These are phyloP conservation scores for Aspergillus sclerotiicarbonarius DNA, from an alignment of 495 filamentous ascomycete species.

Conservation along the genomic window DNA sequence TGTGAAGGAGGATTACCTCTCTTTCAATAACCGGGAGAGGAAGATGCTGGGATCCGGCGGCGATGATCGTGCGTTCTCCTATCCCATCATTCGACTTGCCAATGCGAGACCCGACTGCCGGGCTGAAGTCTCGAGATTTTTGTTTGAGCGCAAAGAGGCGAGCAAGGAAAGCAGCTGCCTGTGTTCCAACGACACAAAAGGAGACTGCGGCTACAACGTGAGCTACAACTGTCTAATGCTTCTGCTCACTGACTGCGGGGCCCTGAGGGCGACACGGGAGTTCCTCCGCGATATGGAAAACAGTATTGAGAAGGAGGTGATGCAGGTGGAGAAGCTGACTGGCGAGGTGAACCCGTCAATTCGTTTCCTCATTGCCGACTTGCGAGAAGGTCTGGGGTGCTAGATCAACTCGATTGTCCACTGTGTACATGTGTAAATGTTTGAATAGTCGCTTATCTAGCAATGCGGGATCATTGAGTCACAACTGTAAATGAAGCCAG, in stretches of 20 bases:
- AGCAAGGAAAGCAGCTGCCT: background rate
- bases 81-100: background rate
- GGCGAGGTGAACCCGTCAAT: background rate
- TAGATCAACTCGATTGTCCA: background rate
- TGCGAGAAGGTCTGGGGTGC: background rate
- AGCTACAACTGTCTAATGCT: background rate
- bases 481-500: too few relatives aligned
- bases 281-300: background rate
- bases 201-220: background rate
- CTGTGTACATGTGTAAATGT: background rate
- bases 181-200: background rate
- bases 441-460: too few relatives aligned
- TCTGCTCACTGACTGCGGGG: background rate
- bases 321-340: background rate
- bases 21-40: background rate
- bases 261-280: background rate
- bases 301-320: conserved; percentile 1
- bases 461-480: too few relatives aligned
- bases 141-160: background rate
- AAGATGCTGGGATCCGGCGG: background rate
- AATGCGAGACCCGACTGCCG: background rate
- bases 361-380: background rate
- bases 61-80: background rate
- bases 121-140: background rate
- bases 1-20: background rate